Percentiles rank a stretch among this genome's conserved stretches.
Conservation (phyloP, 2,329 filamentous ascomycete genomes). For the Reticulascus tulasneorum region DNA sequence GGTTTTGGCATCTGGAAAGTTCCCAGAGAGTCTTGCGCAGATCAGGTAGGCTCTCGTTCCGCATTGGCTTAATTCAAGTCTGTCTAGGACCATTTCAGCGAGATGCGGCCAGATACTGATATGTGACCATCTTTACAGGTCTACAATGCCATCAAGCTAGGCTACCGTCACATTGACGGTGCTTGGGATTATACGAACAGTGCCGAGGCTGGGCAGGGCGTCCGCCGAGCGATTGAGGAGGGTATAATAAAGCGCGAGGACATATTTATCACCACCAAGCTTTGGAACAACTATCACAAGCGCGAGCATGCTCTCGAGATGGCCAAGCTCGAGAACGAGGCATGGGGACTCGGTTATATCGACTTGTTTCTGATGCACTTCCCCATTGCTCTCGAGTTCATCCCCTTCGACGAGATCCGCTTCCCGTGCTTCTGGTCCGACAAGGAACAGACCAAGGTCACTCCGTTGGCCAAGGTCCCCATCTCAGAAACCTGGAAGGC, state of each 20-base stretch:
- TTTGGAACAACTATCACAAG: slow-evolving; percentile 76
- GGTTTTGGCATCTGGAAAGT: slow-evolving; percentile 71
- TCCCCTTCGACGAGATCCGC: slow-evolving; percentile 33
- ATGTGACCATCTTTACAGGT: not conserved
- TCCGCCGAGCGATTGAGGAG: slow-evolving; percentile 51
- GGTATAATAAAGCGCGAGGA: slow-evolving; percentile 69
- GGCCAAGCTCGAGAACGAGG: slow-evolving; percentile 56
- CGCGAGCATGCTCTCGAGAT: slow-evolving; percentile 59
- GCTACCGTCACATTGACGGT: slow-evolving; percentile 49
- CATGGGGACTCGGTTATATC: slow-evolving; percentile 62
- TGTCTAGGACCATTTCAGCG: rapidly evolving
- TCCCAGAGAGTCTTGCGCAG: slow-evolving; percentile 33
- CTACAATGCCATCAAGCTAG: slow-evolving; percentile 41
- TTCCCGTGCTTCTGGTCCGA: slow-evolving; percentile 38
- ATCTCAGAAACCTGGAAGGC: slow-evolving; percentile 58
- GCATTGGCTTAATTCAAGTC: slow-evolving; percentile 35
- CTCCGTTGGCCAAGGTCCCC: slow-evolving; percentile 19
- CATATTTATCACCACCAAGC: slow-evolving; percentile 80
- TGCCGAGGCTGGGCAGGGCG: slow-evolving; percentile 60
- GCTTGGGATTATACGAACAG: slow-evolving; percentile 62
- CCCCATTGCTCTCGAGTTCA: slow-evolving; percentile 40
- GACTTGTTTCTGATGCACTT: slow-evolving; percentile 70
- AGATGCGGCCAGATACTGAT: too few relatives aligned
- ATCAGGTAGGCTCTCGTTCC: too few relatives aligned
- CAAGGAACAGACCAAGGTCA: slow-evolving; percentile 36